Conservation (phyloP, 2,329 filamentous ascomycete genomes). For the Pseudopithomyces maydicus region DNA sequence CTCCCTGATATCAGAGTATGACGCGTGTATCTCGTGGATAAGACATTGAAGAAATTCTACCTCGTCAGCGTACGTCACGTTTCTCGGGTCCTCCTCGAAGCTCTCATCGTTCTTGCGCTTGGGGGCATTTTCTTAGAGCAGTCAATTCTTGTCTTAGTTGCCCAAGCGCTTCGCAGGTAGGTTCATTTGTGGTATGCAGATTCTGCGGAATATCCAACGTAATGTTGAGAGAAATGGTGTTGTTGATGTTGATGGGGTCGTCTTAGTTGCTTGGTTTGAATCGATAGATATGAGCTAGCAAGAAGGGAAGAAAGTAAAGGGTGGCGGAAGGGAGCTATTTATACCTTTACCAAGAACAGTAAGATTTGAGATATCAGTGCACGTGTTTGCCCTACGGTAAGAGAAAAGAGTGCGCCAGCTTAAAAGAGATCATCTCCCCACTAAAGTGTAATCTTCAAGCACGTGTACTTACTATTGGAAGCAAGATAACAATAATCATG, state of each 20-base stretch:
- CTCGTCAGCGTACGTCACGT: conserved; percentile 2
- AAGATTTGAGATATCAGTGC: neutral
- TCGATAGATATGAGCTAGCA: neutral
- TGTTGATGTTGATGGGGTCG: neutral
- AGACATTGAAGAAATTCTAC: conserved; percentile 3
- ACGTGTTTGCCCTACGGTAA: neutral
- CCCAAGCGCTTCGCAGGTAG: too few species aligned
- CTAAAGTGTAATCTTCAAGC: too few species aligned
- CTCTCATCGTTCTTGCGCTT: neutral
- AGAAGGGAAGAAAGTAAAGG: neutral
- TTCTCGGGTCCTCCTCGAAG: neutral
- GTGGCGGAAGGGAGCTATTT: neutral
- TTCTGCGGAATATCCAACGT: too few species aligned
- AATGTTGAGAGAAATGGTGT: neutral
- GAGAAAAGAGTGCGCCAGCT: neutral
- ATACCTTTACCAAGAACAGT: neutral
- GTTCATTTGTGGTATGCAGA: too few species aligned
- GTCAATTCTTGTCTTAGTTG: neutral
- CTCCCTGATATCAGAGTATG: neutral
- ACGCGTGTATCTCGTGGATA: neutral
- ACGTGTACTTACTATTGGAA: too few species aligned
- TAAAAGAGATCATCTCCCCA: too few species aligned
- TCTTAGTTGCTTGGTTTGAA: neutral
- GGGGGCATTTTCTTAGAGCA: neutral
- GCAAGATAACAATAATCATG: neutral